Evolutionary conservation across 495 filamentous ascomycete genomes (phyloP).

Genomic region (Hypoxylon intermedium): DNA sequence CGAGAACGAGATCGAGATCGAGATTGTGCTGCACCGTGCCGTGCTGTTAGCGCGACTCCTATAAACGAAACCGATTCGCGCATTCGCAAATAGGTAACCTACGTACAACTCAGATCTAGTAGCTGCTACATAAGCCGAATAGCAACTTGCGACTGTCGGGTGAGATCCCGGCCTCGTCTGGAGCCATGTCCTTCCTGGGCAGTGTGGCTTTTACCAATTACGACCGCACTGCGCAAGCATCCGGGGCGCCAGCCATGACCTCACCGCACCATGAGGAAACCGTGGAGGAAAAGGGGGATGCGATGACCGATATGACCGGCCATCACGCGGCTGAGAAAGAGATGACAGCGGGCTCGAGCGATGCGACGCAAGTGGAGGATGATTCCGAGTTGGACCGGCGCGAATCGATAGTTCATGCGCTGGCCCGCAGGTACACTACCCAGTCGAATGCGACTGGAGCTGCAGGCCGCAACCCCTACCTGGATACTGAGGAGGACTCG

Average conservation of each 20-base stretch:
- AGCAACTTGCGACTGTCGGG: neutral
- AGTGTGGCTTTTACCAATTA: conserved; percentile 51
- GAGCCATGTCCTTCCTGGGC: conserved; percentile 53
- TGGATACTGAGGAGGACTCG: conserved; percentile 48
- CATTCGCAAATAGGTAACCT: neutral
- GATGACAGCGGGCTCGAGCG: conserved; percentile 37
- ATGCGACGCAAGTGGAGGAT: conserved; percentile 49
- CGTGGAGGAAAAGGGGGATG: conserved; percentile 13
- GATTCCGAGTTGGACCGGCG: conserved; percentile 51
- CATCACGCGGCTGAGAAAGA: conserved; percentile 42
- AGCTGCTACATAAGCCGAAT: conserved; percentile 1
- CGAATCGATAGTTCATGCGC: conserved; percentile 51
- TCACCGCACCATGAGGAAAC: conserved; percentile 21
- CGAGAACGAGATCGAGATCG: too few species aligned
- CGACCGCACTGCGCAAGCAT: conserved; percentile 51
- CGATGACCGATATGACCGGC: neutral
- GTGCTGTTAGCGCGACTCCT: neutral
- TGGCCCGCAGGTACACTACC: conserved; percentile 54
- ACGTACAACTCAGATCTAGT: neutral
- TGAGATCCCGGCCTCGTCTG: neutral
- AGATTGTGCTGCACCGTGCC: too few species aligned
- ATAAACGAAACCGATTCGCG: too few species aligned
- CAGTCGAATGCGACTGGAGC: conserved; percentile 49
- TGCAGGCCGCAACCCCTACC: conserved; percentile 46
- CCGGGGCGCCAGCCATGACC: conserved; percentile 30